Conservation (phyloP, 2,329 filamentous ascomycete species). For the Fusarium decemcellulare region DNA sequence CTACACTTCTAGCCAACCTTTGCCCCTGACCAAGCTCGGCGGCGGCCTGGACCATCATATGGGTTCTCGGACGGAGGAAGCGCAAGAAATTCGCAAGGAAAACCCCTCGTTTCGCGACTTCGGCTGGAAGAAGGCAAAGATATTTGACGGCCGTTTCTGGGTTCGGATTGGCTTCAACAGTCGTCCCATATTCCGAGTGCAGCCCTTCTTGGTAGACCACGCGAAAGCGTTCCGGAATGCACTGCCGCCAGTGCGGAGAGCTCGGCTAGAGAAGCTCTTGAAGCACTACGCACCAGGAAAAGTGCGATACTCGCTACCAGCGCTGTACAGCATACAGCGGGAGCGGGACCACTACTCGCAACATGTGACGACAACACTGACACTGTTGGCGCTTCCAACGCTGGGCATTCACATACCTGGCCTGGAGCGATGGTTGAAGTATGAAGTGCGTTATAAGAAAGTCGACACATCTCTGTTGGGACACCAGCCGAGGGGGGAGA, state of each 20-base stretch:
- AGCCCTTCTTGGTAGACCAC: constrained; percentile 61
- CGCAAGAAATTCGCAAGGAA: constrained; percentile 11
- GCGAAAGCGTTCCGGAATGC: constrained; percentile 64
- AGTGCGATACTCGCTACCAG: constrained; percentile 68
- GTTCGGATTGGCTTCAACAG: constrained; percentile 62
- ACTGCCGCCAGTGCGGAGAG: constrained; percentile 51
- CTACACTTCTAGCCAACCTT: constrained; percentile 57
- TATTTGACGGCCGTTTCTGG: constrained; percentile 77
- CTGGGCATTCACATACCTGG: constrained; percentile 63
- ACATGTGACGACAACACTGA: constrained; percentile 49
- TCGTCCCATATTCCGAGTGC: constrained; percentile 58
- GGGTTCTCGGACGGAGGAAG: constrained; percentile 21
- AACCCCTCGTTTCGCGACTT: constrained; percentile 46
- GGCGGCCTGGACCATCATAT: constrained; percentile 38
- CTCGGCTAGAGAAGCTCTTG: constrained; percentile 58
- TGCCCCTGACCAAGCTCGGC: constrained; percentile 45
- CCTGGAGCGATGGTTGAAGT: constrained; percentile 63
- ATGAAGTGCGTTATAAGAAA: constrained; percentile 65
- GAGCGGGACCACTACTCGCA: constrained; percentile 44
- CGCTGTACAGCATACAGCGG: constrained; percentile 63
- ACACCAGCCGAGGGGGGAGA: constrained; percentile 37
- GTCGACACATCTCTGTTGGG: constrained; percentile 60
- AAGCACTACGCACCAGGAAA: constrained; percentile 68
- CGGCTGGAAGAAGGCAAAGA: constrained; percentile 50
- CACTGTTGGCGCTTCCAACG: constrained; percentile 67